Evolutionary conservation across 306 rosid species (phyloP), one percentile per base, ranked within the genome.

Genomic region (Malus asiatica): DNA sequence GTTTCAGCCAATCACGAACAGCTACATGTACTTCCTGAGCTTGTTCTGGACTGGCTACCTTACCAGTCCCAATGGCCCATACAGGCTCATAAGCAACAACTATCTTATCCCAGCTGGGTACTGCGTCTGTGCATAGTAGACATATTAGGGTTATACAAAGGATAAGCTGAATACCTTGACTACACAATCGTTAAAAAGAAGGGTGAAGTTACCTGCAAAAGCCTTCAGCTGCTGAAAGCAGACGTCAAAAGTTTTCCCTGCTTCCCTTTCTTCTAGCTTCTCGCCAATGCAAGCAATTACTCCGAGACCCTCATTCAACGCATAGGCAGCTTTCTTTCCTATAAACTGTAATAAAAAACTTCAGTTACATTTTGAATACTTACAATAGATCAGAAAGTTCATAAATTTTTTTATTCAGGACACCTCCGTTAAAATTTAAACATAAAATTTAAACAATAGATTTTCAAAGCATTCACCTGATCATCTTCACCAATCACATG

Each of bases 61-160:
- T 96, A 57, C 99, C 99, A 8, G 99, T 96, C 77, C 99, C 99
- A 83, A 96, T 96, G 77, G 99, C 99, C 99, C 99, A 96, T 32
- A 96, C 98, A 63, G 99, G 99, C 88, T 96, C 99, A 80, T 96
- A 96, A 11, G 99, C 99, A 77, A 96, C 86, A 71, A 96, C 99
- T 60, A 92, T 76, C 76, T 88, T 84, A 66, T 92, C 99, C 99
- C 99, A 96, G 84, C 96, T 87, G 52, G 96, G 93, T 77, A 96
- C 92, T 5, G 93, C 88, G 79, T 96, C 99, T 96, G 93, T 77
- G 79, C 42, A 83, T 32, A 77, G 80, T 35, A 63, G 53, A 30
- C 20, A 78, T 30, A 45, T 35, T 25, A 38, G 64, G 63, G 59
- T 82, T 60, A 78, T 5, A 58, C 66, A 76, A 61, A 55, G 67